Evolutionary conservation across 495 filamentous ascomycete genomes (phyloP), one percentile per base, ranked within the genome.

Genomic region (Daldinia bambusicola): DNA sequence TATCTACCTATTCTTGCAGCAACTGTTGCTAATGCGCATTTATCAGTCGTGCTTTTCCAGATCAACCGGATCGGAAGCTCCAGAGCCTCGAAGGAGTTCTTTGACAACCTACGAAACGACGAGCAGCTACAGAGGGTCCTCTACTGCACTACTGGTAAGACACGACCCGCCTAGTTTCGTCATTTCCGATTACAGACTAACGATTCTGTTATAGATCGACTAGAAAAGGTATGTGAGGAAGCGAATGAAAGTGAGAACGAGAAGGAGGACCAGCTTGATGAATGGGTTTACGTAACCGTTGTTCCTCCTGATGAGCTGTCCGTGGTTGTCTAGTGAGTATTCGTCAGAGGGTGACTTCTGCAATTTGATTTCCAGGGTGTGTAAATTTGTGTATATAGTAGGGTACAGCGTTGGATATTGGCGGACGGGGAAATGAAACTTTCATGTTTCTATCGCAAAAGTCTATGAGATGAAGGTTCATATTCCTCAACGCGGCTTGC

Each of bases 141-240:
- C 43, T 48, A 48, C 43, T 48, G 43, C 43, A 20, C 43, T 18
- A 48, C 16, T 9, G 43, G 43, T 48, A 48, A 48, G 18, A 9
- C 43, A 20, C 43, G 20, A 48, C 43, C 9, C 43, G 43, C 6
- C 5, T 22, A 13, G 8, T 12, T 18, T 18, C 16, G 20, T 4
- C 0, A 10, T 22, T 9, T 20, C 20, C 20, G 43, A 48, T 48
- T 48, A 48, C 2, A 22, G 20, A 18, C 43, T 48, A 48, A 48
- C 12, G 20, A 12, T 8, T 1, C 8, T 20, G 18, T 22, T 9
- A 48, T 48, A 48, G 43, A 48, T 48, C 18, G 43, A 20, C 6
- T 20, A 22, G 43, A 48, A 6, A 48, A 48, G 20, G 43, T 12
- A 48, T 48, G 16, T 22, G 43, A 22, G 18, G 18, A 8, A 8